Conservation (phyloP, 805 yeast genomes). For the Henningerozyma blattae region DNA sequence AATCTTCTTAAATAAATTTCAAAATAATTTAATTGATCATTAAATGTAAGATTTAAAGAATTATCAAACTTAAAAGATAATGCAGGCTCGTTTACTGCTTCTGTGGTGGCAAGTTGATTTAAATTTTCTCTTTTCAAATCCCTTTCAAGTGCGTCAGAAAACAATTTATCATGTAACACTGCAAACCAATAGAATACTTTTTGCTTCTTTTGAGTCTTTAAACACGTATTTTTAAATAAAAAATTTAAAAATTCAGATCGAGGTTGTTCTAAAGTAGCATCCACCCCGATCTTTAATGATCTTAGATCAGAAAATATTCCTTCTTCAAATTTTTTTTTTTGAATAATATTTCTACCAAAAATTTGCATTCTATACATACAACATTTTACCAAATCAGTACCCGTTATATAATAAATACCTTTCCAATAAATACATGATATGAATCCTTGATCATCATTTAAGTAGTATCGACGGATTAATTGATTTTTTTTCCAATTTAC, state of each 20-base stretch:
- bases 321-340: conserved; percentile 91
- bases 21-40: conserved; percentile 40
- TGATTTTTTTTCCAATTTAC: conserved; percentile 88
- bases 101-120: conserved; percentile 57
- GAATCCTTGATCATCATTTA: conserved; percentile 83
- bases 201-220: conserved; percentile 92
- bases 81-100: conserved; percentile 67
- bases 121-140: conserved; percentile 70
- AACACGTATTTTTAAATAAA: conserved; percentile 72
- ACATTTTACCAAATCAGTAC: conserved; percentile 92
- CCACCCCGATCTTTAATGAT: conserved; percentile 71
- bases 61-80: conserved; percentile 59
- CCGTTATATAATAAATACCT: conserved; percentile 78
- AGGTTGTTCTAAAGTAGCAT: conserved; percentile 81
- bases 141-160: conserved; percentile 87
- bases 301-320: conserved; percentile 89
- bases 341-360: conserved; percentile 75
- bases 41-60: conserved; percentile 28
- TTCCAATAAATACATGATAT: conserved; percentile 92
- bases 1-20: conserved; percentile 14
- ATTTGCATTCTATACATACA: conserved; percentile 79
- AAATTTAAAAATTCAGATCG: conserved; percentile 76
- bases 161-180: conserved; percentile 85
- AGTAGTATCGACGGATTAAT: conserved; percentile 70
- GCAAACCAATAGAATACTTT: conserved; percentile 95